phyloP scores from a whole-genome alignment of 106 monocot genomes.

The Dioscorea dumetorum region DNA sequence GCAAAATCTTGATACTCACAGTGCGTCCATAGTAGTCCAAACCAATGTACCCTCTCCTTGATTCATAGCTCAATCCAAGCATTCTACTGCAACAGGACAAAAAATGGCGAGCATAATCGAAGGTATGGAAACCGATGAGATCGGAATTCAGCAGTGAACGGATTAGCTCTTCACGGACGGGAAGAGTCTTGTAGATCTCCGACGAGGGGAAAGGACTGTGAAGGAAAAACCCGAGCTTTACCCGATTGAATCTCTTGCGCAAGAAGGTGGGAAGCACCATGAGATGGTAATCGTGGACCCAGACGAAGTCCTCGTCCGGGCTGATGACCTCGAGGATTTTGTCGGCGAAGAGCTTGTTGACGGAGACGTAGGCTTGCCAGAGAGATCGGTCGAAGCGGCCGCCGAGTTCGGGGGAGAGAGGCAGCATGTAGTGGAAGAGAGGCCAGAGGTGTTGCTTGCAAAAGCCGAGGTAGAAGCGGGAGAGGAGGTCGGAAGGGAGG shows the following conservation, averaged over 20 bases:
- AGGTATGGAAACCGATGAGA: constrained; percentile 71
- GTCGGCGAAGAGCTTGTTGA: constrained; percentile 69
- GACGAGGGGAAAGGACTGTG: constrained; percentile 69
- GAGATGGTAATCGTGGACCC: constrained; percentile 82
- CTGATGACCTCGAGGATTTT: constrained; percentile 62
- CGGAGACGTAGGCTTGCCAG: constrained; percentile 72
- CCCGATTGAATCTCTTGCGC: constrained; percentile 56
- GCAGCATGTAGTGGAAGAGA: constrained; percentile 76
- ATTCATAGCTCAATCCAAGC: constrained; percentile 61
- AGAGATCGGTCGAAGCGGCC: constrained; percentile 50
- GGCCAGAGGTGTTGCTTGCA: constrained; percentile 85
- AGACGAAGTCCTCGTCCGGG: constrained; percentile 61
- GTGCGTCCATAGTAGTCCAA: constrained; percentile 66
- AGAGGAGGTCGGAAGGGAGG: constrained; percentile 37
- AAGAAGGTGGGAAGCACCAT: constrained; percentile 72
- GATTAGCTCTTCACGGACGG: constrained; percentile 59
- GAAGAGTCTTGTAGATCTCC: constrained; percentile 57
- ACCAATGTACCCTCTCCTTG: constrained; percentile 60
- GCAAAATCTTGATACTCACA: constrained; percentile 61
- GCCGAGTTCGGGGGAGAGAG: constrained; percentile 58
- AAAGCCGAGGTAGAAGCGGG: constrained; percentile 62
- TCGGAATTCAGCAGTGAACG: constrained; percentile 58
- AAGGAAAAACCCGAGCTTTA: constrained; percentile 77
- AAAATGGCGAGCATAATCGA: constrained; percentile 77
- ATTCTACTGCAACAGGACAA: constrained; percentile 60